Percentiles rank a stretch among this genome's conserved stretches.
Evolutionary conservation across 208 protist species (phyloP).

Genomic region (Leishmania mexicana): DNA sequence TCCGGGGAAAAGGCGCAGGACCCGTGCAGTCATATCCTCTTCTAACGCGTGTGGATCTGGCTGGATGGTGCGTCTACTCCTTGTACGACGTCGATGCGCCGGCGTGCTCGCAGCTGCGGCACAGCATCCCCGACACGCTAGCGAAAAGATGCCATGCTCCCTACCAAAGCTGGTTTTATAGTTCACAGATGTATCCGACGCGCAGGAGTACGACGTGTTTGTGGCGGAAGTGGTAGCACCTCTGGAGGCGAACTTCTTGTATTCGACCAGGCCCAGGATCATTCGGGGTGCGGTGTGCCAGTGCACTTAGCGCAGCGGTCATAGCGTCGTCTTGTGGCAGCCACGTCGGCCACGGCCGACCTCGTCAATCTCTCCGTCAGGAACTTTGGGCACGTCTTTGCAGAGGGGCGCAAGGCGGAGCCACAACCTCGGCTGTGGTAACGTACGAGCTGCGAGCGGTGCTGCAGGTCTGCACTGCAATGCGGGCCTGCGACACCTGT

Average conservation of each 20-base stretch:
- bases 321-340: neutral
- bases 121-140: slow-evolving; percentile 18
- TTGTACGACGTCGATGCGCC: slow-evolving; percentile 19
- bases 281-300: slow-evolving; percentile 36
- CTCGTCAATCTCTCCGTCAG: slow-evolving; percentile 27
- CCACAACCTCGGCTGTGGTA: neutral
- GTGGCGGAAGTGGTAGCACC: slow-evolving; percentile 34
- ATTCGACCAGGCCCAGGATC: slow-evolving; percentile 30
- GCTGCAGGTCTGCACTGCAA: slow-evolving; percentile 9
- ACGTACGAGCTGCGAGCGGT: slow-evolving; percentile 19
- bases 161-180: slow-evolving; percentile 16
- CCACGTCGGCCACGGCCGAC: neutral
- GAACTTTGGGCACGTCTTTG: slow-evolving; percentile 31
- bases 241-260: slow-evolving; percentile 16
- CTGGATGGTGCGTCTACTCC: slow-evolving; percentile 41
- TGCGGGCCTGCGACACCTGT: neutral
- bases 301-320: slow-evolving; percentile 36
- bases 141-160: slow-evolving; percentile 10
- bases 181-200: slow-evolving; percentile 25
- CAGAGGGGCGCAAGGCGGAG: slow-evolving; percentile 14
- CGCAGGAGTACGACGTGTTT: slow-evolving; percentile 38
- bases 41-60: slow-evolving; percentile 26
- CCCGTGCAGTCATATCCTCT: slow-evolving; percentile 7
- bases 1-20: slow-evolving; percentile 20
- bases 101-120: slow-evolving; percentile 3